Percentiles rank a stretch among this genome's conserved stretches.
Conservation (phyloP, 352 stramenopile species). For the Phytophthora hybrid region DNA sequence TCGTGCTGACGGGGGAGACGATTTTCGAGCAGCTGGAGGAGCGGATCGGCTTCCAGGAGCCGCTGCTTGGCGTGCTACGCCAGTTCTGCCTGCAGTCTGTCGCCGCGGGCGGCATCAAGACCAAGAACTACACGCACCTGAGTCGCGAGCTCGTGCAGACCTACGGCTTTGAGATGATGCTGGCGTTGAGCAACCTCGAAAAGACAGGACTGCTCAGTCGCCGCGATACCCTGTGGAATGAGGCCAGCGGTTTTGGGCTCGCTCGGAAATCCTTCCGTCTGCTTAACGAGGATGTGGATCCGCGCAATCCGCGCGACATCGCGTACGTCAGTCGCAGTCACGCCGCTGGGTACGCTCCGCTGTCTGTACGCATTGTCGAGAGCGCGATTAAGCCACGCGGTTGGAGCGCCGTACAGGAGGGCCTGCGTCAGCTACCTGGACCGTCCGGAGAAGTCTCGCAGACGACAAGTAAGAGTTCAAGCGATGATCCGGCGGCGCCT, state of each 20-base stretch:
- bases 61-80: slow-evolving; percentile 90
- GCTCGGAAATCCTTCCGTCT: slow-evolving; percentile 93
- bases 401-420: slow-evolving; percentile 83
- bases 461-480: slow-evolving; percentile 43
- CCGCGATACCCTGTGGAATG: slow-evolving; percentile 89
- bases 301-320: slow-evolving; percentile 94
- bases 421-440: slow-evolving; percentile 84
- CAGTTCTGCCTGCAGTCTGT: slow-evolving; percentile 96
- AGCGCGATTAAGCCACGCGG: slow-evolving; percentile 79
- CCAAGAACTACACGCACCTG: slow-evolving; percentile 95
- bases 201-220: slow-evolving; percentile 91
- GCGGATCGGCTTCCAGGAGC: slow-evolving; percentile 94
- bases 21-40: slow-evolving; percentile 97
- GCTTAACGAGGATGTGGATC: slow-evolving; percentile 96
- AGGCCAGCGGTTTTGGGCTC: slow-evolving; percentile 84
- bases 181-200: slow-evolving; percentile 95
- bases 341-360: slow-evolving; percentile 93
- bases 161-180: slow-evolving; percentile 97
- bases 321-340: slow-evolving; percentile 91
- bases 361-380: slow-evolving; percentile 95
- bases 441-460: slow-evolving; percentile 84
- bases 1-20: slow-evolving; percentile 96
- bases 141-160: slow-evolving; percentile 95
- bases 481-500: slow-evolving; percentile 49
- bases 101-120: slow-evolving; percentile 93